phyloP scores from a whole-genome alignment of 1,284 basidiomycete genomes.

The Pseudozyma sp. region DNA sequence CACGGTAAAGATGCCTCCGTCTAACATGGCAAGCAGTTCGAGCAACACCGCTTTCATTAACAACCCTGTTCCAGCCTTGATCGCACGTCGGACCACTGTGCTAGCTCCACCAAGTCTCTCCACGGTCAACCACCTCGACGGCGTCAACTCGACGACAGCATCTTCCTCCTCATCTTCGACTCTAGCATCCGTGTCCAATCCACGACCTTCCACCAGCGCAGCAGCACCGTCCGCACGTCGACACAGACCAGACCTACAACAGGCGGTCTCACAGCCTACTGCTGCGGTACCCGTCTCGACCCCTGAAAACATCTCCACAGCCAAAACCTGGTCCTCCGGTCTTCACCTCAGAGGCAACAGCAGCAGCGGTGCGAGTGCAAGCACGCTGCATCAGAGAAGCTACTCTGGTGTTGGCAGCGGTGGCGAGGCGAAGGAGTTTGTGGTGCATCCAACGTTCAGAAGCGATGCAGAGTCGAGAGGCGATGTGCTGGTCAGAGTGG shows the following conservation, averaged over 20 bases:
- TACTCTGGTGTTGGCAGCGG: too few species aligned
- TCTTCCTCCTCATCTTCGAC: conserved; percentile 1
- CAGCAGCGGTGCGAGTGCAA: neutral
- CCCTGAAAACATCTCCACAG: conserved; percentile 30
- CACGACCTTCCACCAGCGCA: neutral
- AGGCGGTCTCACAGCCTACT: conserved; percentile 22
- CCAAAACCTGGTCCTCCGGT: conserved; percentile 18
- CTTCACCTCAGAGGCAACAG: neutral
- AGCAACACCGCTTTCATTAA: conserved; percentile 1
- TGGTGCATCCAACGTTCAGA: conserved; percentile 38
- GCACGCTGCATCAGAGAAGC: neutral
- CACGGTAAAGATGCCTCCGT: neutral
- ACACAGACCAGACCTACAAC: conserved; percentile 21
- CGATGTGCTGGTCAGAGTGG: conserved; percentile 47
- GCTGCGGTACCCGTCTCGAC: conserved; percentile 28
- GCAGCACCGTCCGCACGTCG: neutral
- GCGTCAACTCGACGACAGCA: neutral
- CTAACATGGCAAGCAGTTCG: conserved; percentile 5
- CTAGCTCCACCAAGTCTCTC: conserved; percentile 30
- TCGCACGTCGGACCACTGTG: conserved; percentile 28
- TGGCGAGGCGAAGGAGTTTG: conserved; percentile 7
- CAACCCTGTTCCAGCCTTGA: conserved; percentile 27
- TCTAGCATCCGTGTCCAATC: neutral
- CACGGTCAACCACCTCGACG: conserved; percentile 30
- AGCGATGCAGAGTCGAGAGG: conserved; percentile 44